Evolutionary conservation across 139 green algal species (phyloP).

Genomic region (Zygnema circumcarinatum): DNA sequence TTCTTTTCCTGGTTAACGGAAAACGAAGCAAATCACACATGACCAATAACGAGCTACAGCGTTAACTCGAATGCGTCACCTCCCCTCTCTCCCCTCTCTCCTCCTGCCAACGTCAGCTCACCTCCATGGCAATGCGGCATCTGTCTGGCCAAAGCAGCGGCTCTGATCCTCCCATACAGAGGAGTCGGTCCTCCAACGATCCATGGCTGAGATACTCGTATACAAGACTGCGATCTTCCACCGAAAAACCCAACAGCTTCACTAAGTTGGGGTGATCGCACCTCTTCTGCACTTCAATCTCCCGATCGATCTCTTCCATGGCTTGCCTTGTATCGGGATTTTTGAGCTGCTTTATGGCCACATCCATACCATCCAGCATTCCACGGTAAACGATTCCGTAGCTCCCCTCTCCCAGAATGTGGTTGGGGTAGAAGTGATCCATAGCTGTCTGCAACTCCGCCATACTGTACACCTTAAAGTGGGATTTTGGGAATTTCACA

Average conservation of each 20-base stretch:
- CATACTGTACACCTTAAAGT: constrained; percentile 8
- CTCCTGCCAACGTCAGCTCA: neutral
- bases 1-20: neutral
- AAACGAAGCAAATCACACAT: neutral
- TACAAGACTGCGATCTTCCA: constrained; percentile 66
- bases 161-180: constrained; percentile 13
- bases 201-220: constrained; percentile 69
- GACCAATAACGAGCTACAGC: neutral
- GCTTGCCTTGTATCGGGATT: constrained; percentile 12
- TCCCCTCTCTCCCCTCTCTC: neutral
- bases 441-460: constrained; percentile 28
- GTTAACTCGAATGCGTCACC: neutral
- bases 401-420: constrained; percentile 40
- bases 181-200: constrained; percentile 65
- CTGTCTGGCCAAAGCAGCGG: constrained; percentile 62
- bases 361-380: constrained; percentile 22
- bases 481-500: neutral
- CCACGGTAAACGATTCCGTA: constrained; percentile 46
- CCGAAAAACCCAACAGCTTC: constrained; percentile 68
- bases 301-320: constrained; percentile 32
- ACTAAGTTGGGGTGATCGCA: constrained; percentile 74
- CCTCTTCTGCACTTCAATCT: constrained; percentile 64
- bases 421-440: constrained; percentile 39
- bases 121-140: constrained; percentile 67
- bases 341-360: constrained; percentile 51